Base-by-base conservation (phyloP, 768 basidiomycete species). In the Flagelloscypha sp. region DNA sequence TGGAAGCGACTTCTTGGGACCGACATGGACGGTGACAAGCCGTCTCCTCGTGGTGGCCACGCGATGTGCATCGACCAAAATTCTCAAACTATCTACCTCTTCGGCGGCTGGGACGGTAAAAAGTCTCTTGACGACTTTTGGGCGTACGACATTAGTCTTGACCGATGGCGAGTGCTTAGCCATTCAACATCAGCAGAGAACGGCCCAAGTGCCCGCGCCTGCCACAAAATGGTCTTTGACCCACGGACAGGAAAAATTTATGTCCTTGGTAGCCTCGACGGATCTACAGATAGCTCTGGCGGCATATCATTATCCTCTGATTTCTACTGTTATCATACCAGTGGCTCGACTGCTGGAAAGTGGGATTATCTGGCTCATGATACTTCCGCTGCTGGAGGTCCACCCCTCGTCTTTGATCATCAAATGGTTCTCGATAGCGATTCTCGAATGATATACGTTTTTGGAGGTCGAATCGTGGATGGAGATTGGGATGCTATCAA, bases 171-270 rank as follows among this genome's bases (percentile, higher is more conserved):
- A 6, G 46, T 77, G 13, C 58, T 86, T 28, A 76, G 76, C 40
- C 61, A 63, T 15, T 64, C 60, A 27, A 79, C 80, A 1, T 61
- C 68, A 1, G 46, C 56, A 17, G 77, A 82, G 23, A 74, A 80
- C 35, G 84, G 82, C 1, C 85, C 85, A 7, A 70, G 73, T 2
- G 66, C 81, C 3, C 65, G 85, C 19, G 76, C 77, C 7, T 87
- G 85, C 48, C 86, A 87, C 48, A 84, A 82, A 58, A 85, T 86
- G 79, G 76, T 73, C 12, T 86, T 84, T 47, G 83, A 87, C 46
- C 58, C 63, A n/a, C 72, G 68, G 53, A 77, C 75, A 0, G 81
- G 79, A 2, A 66, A 63, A 38, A 78, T 88, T 13, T 88, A 84
- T 51, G 49, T 87, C 1, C 56, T 87, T n/a, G 85, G 85, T 10